These are phyloP conservation scores for Microstegium vimineum DNA, from an alignment of 176 grass and related monocot species.

Conservation along the genomic window DNA sequence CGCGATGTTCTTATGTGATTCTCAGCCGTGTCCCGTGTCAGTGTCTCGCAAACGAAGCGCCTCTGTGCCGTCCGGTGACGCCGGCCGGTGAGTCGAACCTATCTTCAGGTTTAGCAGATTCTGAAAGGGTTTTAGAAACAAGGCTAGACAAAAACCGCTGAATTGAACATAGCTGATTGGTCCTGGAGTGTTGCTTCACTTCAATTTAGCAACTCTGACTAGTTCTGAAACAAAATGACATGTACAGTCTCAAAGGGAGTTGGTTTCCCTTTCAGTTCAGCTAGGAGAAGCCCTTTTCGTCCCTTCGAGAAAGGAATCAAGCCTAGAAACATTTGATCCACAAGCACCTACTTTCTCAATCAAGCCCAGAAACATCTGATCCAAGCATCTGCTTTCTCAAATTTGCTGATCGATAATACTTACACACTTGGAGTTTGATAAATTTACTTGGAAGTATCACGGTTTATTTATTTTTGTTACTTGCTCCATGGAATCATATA, in stretches of 20 bases:
- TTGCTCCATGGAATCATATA: constrained; percentile 7
- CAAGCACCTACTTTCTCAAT: neutral
- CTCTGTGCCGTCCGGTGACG: neutral
- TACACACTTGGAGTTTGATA: neutral
- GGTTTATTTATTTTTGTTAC: neutral
- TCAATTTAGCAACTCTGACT: neutral
- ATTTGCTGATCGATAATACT: no score
- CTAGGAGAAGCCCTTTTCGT: neutral
- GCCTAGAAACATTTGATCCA: neutral
- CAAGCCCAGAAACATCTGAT: neutral
- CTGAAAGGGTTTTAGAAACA: neutral
- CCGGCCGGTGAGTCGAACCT: neutral
- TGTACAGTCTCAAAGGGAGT: neutral
- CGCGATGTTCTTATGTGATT: neutral
- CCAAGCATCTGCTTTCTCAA: neutral
- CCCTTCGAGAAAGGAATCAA: neutral
- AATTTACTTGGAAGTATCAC: neutral
- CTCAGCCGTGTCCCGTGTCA: neutral
- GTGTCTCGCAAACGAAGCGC: neutral
- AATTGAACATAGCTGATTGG: neutral
- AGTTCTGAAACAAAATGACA: neutral
- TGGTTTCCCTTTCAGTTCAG: neutral
- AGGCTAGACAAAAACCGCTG: neutral
- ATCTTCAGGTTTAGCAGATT: neutral
- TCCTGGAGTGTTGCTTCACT: neutral